phyloP scores from a whole-genome alignment of 2,329 filamentous ascomycete genomes.

The Monosporascus sp. region DNA sequence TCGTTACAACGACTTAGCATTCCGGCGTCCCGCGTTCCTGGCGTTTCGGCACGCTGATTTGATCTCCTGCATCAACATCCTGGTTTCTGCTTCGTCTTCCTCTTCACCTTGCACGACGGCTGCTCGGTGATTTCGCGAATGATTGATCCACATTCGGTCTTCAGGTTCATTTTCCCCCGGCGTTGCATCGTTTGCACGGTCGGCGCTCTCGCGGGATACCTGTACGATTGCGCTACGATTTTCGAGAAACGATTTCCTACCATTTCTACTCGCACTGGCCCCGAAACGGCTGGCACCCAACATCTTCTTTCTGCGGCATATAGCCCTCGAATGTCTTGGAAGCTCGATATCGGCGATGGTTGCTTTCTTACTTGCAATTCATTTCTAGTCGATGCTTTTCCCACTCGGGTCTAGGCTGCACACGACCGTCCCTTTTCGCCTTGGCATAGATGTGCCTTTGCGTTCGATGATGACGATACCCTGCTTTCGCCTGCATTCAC shows the following conservation, averaged over 20 bases:
- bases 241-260: constrained; percentile 15
- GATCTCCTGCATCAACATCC: constrained; percentile 22
- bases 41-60: constrained; percentile 27
- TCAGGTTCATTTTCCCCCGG: neutral
- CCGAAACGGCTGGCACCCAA: constrained; percentile 5
- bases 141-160: constrained; percentile 3
- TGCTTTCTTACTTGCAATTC: neutral
- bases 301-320: constrained; percentile 13
- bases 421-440: neutral
- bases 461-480: neutral
- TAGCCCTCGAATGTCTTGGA: constrained; percentile 13
- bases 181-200: neutral
- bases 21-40: constrained; percentile 29
- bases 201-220: neutral
- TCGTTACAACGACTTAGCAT: constrained; percentile 21
- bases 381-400: neutral
- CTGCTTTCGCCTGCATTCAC: neutral
- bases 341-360: neutral
- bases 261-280: constrained; percentile 10
- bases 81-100: constrained; percentile 23
- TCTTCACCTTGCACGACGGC: constrained; percentile 10
- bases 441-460: neutral
- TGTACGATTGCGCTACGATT: neutral
- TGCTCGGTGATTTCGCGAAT: constrained; percentile 8
- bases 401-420: neutral